Conservation (phyloP, 306 rosid genomes). For the Quercus engelmannii region DNA sequence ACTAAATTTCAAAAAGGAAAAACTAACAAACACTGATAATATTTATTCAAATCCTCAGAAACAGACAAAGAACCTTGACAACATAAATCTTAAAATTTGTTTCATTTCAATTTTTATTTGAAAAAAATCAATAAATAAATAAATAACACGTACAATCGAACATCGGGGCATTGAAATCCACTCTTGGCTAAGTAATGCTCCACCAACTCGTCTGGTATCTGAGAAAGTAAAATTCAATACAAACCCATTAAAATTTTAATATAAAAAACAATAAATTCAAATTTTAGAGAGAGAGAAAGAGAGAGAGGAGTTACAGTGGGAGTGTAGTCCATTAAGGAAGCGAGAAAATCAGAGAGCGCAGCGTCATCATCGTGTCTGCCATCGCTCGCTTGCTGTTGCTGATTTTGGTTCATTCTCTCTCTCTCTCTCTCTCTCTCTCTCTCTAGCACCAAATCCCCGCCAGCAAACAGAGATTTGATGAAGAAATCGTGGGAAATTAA, state of each 20-base stretch:
- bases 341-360: conserved; percentile 69
- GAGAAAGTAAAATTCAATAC: neutral
- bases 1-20: no score
- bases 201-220: conserved; percentile 96
- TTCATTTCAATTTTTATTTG: neutral
- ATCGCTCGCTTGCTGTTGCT: conserved; percentile 60
- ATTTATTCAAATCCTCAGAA: neutral
- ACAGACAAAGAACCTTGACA: neutral
- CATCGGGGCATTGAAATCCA: conserved; percentile 94
- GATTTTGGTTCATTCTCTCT: conserved; percentile 24
- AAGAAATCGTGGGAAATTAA: no score
- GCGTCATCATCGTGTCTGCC: conserved; percentile 74
- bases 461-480: no score
- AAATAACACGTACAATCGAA: conserved; percentile 77
- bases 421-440: neutral
- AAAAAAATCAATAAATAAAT: neutral
- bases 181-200: conserved; percentile 91
- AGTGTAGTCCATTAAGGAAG: conserved; percentile 76
- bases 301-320: conserved; percentile 53
- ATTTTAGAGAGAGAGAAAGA: no score
- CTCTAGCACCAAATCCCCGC: no score
- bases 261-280: neutral
- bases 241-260: neutral
- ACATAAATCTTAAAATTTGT: neutral
- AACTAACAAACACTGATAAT: no score